Base-by-base conservation (phyloP, 805 yeast species). In the Schizosaccharomyces lindneri region DNA sequence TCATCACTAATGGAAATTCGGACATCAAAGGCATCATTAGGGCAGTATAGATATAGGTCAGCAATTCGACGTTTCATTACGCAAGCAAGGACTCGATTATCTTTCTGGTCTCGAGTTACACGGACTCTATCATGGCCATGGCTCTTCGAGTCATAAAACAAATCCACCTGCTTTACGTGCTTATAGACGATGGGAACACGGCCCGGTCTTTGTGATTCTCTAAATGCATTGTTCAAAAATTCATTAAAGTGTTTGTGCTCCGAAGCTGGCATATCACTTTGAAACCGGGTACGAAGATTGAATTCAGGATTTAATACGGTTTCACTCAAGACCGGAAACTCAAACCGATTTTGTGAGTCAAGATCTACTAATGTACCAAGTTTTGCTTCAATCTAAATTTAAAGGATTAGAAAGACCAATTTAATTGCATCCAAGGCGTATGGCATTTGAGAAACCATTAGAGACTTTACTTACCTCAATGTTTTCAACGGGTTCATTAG, bases 1-100 rank as follows among this genome's bases (percentile, higher is more conserved):
- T 64, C 65, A 55, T 62, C 60, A 55, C 60, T 63, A 27, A 64
- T 61, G 32, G 61, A 32, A 15, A 64, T 39, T 31, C 65, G 63
- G 27, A 43, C 48, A 36, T 64, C 65, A 39, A 62, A 60, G 29
- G 43, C 21, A 19, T 39, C 19, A n/a, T 19, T 39, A 29, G 65
- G 65, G 5, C 65, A 61, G 57, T 48, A 64, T 11, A 64, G 31
- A 43, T 41, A 61, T 19, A 64, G 5, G 27, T 64, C 63, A 17
- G 60, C 63, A 21, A 64, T 48, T 19, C 62, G 55, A 4, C 43
- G 29, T 43, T 64, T 64, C 7, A 36, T 24, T 27, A 64, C 51
- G 7, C 60, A 57, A 43, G 60, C 43, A 4, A 57, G n/a, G 27
- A 41, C 29, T 36, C n/a, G 11, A 15, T 57, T 57, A 19, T 36